Evolutionary conservation across 2,329 filamentous ascomycete species (phyloP), one percentile per base, ranked within the genome.

Genomic region (Neonectria punicea): DNA sequence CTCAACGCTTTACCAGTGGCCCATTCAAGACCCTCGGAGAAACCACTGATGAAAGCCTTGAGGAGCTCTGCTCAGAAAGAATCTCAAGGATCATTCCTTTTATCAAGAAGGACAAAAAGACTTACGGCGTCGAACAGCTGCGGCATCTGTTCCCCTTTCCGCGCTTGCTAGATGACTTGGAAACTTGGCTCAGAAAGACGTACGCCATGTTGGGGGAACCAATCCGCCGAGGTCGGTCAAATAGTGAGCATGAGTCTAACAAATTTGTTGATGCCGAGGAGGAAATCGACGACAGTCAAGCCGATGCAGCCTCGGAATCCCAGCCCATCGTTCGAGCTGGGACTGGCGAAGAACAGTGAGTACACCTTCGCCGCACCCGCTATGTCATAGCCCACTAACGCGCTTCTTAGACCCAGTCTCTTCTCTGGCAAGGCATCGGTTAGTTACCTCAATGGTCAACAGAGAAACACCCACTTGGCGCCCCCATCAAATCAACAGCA

Each of bases 1-100:
- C 53, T 3, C 22, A 41, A 2, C 66, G 74, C 9, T 67, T 75
- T 14, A 25, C 51, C 10, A 20, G 72, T 11, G 71, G 77, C 1
- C 73, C 73, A 13, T 77, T 75, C 64, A 71, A 65, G 56, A 65
- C 69, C 32, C 61, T 79, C 8, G 73, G 71, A 4, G 68, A 63
- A 8, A 49, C 53, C 43, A 20, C 58, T 20, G 34, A 70, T 46
- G 20, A 65, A 14, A 41, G 68, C 3, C 22, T 49, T 20, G 65
- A 73, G 36, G 54, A 71, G 43, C 58, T 77, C 53, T 71, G 70
- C 53, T 67, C 68, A 44, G 57, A 55, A 22, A 73, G 76, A 55
- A 72, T 77, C 11, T 53, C 59, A 6, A 30, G 66, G 2, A 65
- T 75, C 28, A 16, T 67, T 6, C 22, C 36, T 4, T 58, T 65